Evolutionary conservation across 805 yeast species (phyloP).

Genomic region (Candida succiphila): DNA sequence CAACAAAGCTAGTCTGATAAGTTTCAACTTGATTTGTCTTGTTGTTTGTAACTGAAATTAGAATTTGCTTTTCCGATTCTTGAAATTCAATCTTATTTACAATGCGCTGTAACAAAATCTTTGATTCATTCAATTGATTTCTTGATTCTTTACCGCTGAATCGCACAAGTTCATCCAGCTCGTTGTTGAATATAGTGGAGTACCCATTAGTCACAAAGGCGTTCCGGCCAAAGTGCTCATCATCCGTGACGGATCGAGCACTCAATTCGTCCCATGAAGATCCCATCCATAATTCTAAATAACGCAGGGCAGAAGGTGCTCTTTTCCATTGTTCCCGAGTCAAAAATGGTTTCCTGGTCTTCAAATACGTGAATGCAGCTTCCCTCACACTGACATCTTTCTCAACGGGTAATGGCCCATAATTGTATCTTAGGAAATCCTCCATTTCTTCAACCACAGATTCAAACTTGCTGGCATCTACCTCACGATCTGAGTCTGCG

Average conservation of each 20-base stretch:
- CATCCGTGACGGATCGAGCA: conserved; percentile 40
- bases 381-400: conserved; percentile 49
- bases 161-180: conserved; percentile 16
- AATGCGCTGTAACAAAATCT: conserved; percentile 12
- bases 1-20: conserved; percentile 26
- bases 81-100: conserved; percentile 17
- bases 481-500: conserved; percentile 12
- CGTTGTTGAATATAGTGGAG: conserved; percentile 23
- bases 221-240: conserved; percentile 64
- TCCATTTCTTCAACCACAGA: conserved; percentile 22
- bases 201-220: conserved; percentile 56
- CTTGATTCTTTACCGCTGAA: conserved; percentile 3
- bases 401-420: conserved; percentile 16
- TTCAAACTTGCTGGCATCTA: conserved; percentile 42
- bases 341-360: conserved; percentile 32
- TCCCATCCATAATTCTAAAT: conserved; percentile 70
- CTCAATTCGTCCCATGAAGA: conserved; percentile 55
- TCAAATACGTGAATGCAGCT: conserved; percentile 36
- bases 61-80: conserved; percentile 8
- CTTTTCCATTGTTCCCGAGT: conserved; percentile 38
- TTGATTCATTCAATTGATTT: conserved; percentile 5
- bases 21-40: conserved; percentile 3
- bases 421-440: conserved; percentile 12
- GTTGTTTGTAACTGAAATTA: conserved; percentile 9
- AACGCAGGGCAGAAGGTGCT: conserved; percentile 43